A percentile compares a stretch with the other conserved stretches of the same genome.
Conservation (phyloP, 305 asterid genomes). For the Petunia hybrid region DNA sequence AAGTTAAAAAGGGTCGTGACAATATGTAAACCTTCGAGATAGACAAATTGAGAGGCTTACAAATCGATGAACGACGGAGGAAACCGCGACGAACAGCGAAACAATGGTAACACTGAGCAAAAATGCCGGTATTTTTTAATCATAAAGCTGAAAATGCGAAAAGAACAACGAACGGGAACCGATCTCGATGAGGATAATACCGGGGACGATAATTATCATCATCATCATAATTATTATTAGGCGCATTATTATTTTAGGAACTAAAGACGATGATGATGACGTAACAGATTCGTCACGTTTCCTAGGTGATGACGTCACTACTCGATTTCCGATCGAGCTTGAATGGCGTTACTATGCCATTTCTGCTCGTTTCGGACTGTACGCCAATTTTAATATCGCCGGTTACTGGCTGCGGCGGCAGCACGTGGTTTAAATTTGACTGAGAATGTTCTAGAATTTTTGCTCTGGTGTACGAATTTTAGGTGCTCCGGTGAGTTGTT, state of each 20-base stretch:
- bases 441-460: constrained; percentile 2
- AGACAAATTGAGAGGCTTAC: constrained; percentile 48
- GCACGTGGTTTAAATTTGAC: too few relatives aligned
- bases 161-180: constrained; percentile 55
- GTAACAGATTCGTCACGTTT: constrained; percentile 59
- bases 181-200: constrained; percentile 63
- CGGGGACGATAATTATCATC: constrained; percentile 60
- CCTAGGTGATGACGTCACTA: constrained; percentile 52
- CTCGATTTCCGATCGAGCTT: constrained; percentile 80
- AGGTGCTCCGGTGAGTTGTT: background rate
- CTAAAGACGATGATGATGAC: constrained; percentile 39
- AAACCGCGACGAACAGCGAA: constrained; percentile 57
- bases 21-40: background rate
- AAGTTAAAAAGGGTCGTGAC: too few relatives aligned
- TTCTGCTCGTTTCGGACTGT: constrained; percentile 82
- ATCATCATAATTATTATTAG: constrained; percentile 37
- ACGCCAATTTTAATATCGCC: constrained; percentile 55
- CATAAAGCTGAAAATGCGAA: constrained; percentile 49
- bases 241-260: constrained; percentile 27
- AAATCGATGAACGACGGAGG: constrained; percentile 65
- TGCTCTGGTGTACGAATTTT: constrained; percentile 21
- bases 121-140: constrained; percentile 69
- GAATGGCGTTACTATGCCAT: constrained; percentile 99
- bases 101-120: constrained; percentile 53
- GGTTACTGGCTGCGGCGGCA: background rate